Conservation (phyloP, 192 early-diverging fungal genomes). For the Phycomyces blakesleeanus region DNA sequence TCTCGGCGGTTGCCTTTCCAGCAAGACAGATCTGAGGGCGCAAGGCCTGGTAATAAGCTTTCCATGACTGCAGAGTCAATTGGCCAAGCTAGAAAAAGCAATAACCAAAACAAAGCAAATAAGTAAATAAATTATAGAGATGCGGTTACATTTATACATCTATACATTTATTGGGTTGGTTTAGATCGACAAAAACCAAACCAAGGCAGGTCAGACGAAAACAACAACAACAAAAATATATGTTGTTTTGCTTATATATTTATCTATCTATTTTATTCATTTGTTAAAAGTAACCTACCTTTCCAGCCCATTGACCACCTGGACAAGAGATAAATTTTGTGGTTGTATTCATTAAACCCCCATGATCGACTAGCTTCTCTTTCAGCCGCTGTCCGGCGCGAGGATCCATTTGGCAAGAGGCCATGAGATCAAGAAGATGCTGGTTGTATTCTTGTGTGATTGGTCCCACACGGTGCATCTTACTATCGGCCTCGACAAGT, state of each 20-base stretch:
- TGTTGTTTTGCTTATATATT: neutral
- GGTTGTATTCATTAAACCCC: conserved; percentile 9
- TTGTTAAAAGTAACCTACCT: conserved; percentile 25
- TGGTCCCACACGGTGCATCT: conserved; percentile 31
- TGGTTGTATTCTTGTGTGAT: conserved; percentile 19
- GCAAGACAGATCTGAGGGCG: conserved; percentile 25
- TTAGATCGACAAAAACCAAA: no score
- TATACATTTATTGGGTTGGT: no score
- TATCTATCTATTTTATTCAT: neutral
- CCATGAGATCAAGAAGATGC: conserved; percentile 13
- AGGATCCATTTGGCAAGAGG: conserved; percentile 21
- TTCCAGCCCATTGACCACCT: conserved; percentile 38
- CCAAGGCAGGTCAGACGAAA: no score
- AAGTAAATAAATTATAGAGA: no score
- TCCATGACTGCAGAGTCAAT: conserved; percentile 34
- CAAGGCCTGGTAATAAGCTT: conserved; percentile 28
- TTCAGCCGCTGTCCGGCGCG: conserved; percentile 17
- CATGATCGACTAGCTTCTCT: conserved; percentile 13
- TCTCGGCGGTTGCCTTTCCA: conserved; percentile 15
- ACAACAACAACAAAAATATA: neutral
- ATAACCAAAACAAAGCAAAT: no score
- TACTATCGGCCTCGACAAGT: conserved; percentile 35
- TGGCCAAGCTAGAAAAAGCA: conserved; percentile 31
- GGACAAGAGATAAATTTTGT: conserved; percentile 36
- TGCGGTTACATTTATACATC: no score